Base-by-base conservation (phyloP, 1,284 basidiomycete species). In the Ganoderma sinense region DNA sequence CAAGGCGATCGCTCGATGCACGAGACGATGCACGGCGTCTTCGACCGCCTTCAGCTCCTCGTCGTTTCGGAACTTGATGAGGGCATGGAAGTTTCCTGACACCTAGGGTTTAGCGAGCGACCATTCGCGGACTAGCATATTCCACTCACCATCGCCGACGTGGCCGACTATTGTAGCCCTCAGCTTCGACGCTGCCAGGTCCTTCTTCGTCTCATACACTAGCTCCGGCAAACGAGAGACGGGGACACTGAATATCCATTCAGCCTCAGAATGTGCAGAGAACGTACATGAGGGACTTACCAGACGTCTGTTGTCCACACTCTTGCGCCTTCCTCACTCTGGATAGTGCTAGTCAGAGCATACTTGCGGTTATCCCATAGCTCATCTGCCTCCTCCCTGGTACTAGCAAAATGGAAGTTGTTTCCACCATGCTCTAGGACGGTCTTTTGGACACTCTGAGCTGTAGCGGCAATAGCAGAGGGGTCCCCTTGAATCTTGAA, bases 261-360 rank as follows among this genome's bases (percentile, higher is more conserved):
- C 23, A 51, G 23, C 23, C n/a, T 48, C 45, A 48, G 8, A 11
- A 4, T 16, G 26, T 26, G 10, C 16, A 31, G 31, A 16, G 31
- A 7, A 39, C 14, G 29, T 2, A 33, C 3, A 36, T 5, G 2
- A 60, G 29, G 31, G 14, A 72, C 79, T 62, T 75, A 91, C 94
- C 94, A 95, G 58, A 95, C 94, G 80, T 97, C 96, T 0, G 96
- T 97, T 6, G 93, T 94, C 94, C 94, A 97, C 69, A 91, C 92
- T 63, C 86, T 87, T 14, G 84, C 82, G 13, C 88, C 91, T 4
- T 93, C 91, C 67, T 88, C 80, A 20, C 74, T 75, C 23, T 88
- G 88, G 72, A 95, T 78, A 11, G 91, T 91, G 61, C 89, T 91
- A 85, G 89, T 94, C 43, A 97, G 81, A 4, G 94, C 94, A 77